Conservation (phyloP, 108 stramenopile species). For the Cylindrotheca closterium region DNA sequence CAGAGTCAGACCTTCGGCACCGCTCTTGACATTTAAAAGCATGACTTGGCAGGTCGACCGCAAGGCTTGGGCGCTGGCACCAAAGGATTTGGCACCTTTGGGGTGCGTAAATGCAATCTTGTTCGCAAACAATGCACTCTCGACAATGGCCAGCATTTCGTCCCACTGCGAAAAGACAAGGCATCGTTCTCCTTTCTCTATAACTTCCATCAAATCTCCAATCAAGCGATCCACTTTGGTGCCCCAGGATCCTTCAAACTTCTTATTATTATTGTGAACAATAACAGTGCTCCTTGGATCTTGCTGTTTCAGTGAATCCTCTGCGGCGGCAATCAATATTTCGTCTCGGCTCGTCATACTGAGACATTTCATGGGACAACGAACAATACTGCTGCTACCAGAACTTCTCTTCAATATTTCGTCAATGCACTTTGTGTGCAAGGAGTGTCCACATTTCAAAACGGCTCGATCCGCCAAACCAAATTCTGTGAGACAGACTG, state of each 20-base stretch:
- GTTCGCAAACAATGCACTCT: constrained; percentile 52
- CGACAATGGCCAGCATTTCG: constrained; percentile 84
- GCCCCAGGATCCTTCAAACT: constrained; percentile 74
- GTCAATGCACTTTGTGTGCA: constrained; percentile 52
- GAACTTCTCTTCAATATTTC: constrained; percentile 39
- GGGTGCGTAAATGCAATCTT: constrained; percentile 46
- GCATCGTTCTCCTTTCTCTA: constrained; percentile 62
- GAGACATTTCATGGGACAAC: constrained; percentile 55
- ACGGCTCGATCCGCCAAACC: constrained; percentile 61
- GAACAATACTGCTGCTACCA: constrained; percentile 9
- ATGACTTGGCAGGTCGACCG: constrained; percentile 41
- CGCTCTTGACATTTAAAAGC: constrained; percentile 76
- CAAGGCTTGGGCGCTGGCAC: constrained; percentile 34
- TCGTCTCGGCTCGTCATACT: constrained; percentile 39
- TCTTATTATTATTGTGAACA: constrained; percentile 14
- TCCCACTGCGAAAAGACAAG: constrained; percentile 84
- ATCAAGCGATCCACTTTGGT: constrained; percentile 69
- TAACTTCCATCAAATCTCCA: constrained; percentile 47
- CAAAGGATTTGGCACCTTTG: constrained; percentile 20
- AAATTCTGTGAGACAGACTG: constrained; percentile 55
- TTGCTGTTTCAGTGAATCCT: constrained; percentile 24
- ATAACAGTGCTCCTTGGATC: constrained; percentile 37
- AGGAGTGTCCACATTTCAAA: constrained; percentile 72
- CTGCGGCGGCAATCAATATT: constrained; percentile 49
- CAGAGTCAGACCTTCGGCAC: constrained; percentile 81